phyloP scores from a whole-genome alignment of 2,329 filamentous ascomycete genomes.

The Pseudogymnoascus sp. region DNA sequence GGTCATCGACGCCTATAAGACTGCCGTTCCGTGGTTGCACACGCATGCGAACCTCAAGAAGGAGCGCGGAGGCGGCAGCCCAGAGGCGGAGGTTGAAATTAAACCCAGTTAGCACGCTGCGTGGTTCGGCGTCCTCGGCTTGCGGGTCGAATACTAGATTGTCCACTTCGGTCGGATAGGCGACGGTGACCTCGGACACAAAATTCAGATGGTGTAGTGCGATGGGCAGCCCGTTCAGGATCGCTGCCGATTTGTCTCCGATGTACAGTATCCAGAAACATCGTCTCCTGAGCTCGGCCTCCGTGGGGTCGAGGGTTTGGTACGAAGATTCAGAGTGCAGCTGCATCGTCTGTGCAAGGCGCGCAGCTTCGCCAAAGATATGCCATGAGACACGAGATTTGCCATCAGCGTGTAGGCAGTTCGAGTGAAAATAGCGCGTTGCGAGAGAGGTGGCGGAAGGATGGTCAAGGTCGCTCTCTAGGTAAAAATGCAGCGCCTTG shows the following conservation, averaged over 20 bases:
- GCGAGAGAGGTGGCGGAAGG: slow-evolving; percentile 37
- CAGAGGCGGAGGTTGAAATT: slow-evolving; percentile 37
- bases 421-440: slow-evolving; percentile 40
- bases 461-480: slow-evolving; percentile 36
- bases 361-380: slow-evolving; percentile 38
- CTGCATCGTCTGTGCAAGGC: slow-evolving; percentile 37
- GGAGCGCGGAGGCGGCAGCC: slow-evolving; percentile 35
- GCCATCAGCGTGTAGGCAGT: slow-evolving; percentile 37
- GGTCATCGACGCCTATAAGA: slow-evolving; percentile 6
- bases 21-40: slow-evolving; percentile 10
- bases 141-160: slow-evolving; percentile 19
- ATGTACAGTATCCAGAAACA: slow-evolving; percentile 15
- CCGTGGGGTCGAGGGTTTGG: slow-evolving; percentile 30
- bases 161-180: slow-evolving; percentile 20
- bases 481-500: slow-evolving; percentile 32
- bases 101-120: slow-evolving; percentile 34
- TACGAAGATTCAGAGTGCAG: slow-evolving; percentile 35
- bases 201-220: slow-evolving; percentile 39
- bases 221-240: slow-evolving; percentile 34
- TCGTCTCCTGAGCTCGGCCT: slow-evolving; percentile 26
- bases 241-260: slow-evolving; percentile 15
- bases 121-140: slow-evolving; percentile 14
- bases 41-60: slow-evolving; percentile 30
- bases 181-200: slow-evolving; percentile 33
- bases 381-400: slow-evolving; percentile 39